Evolutionary conservation across 768 basidiomycete genomes (phyloP).

Genomic region (Tricholoma hemisulphureum): DNA sequence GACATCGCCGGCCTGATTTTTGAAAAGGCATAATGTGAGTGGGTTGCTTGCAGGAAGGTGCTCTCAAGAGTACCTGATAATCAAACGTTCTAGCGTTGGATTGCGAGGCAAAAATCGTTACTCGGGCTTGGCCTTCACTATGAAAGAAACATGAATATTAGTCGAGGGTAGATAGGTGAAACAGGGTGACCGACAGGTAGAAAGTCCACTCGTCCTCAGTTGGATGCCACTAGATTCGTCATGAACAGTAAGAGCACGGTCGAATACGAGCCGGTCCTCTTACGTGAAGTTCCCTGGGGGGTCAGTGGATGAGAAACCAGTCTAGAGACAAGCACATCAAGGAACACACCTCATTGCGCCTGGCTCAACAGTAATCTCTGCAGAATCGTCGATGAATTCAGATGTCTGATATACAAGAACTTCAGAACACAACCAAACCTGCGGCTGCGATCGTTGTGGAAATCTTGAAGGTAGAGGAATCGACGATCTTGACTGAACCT

Average conservation of each 20-base stretch:
- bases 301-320: not conserved
- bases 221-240: constrained; percentile 59
- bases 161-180: not conserved
- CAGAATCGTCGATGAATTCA: not conserved
- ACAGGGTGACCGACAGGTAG: constrained; percentile 43
- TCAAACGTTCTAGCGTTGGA: constrained; percentile 58
- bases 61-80: constrained; percentile 40
- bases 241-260: constrained; percentile 1
- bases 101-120: constrained; percentile 55
- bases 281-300: constrained; percentile 54
- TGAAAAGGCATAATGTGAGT: not conserved
- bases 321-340: not conserved
- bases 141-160: not conserved
- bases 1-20: constrained; percentile 53
- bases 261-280: constrained; percentile 9
- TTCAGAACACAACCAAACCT: constrained; percentile 8
- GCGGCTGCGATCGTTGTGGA: constrained; percentile 55
- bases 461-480: constrained; percentile 50
- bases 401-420: not conserved
- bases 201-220: constrained; percentile 65
- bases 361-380: constrained; percentile 55
- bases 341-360: constrained; percentile 48
- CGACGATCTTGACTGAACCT: constrained; percentile 50
- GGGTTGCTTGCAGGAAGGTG: not conserved
- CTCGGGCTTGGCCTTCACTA: constrained; percentile 52